phyloP scores from a whole-genome alignment of 2,329 filamentous ascomycete genomes.

The Penicillium sp. region DNA sequence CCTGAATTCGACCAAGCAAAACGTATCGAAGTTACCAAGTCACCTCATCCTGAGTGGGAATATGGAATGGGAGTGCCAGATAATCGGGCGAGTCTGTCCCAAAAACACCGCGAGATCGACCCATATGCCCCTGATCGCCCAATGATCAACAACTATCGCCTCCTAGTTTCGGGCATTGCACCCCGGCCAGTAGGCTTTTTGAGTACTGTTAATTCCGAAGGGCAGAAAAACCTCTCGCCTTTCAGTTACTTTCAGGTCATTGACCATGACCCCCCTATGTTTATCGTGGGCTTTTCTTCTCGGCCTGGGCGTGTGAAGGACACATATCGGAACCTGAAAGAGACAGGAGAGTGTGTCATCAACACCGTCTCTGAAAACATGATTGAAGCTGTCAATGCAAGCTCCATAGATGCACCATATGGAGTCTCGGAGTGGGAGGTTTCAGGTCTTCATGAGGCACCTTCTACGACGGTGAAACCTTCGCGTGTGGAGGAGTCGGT shows the following conservation, averaged over 20 bases:
- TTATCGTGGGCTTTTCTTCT: conserved; percentile 66
- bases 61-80: conserved; percentile 26
- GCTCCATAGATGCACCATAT: conserved; percentile 74
- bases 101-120: conserved; percentile 67
- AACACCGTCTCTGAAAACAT: conserved; percentile 85
- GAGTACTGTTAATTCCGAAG: conserved; percentile 62
- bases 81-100: conserved; percentile 12
- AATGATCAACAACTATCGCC: conserved; percentile 79
- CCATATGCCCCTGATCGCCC: conserved; percentile 72
- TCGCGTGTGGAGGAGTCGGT: conserved; percentile 79
- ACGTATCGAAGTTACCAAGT: conserved; percentile 39
- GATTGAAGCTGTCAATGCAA: conserved; percentile 82
- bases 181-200: conserved; percentile 76
- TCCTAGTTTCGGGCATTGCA: conserved; percentile 78
- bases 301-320: conserved; percentile 70
- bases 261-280: conserved; percentile 81
- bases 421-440: conserved; percentile 78
- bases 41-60: conserved; percentile 38
- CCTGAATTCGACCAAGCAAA: conserved; percentile 37
- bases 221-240: conserved; percentile 75
- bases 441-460: conserved; percentile 72
- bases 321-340: conserved; percentile 71
- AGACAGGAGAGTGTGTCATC: conserved; percentile 75
- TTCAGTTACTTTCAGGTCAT: conserved; percentile 84
- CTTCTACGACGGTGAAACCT: conserved; percentile 66